Conservation (phyloP, 2,329 filamentous ascomycete genomes). For the Akanthomyces uredinophilus region DNA sequence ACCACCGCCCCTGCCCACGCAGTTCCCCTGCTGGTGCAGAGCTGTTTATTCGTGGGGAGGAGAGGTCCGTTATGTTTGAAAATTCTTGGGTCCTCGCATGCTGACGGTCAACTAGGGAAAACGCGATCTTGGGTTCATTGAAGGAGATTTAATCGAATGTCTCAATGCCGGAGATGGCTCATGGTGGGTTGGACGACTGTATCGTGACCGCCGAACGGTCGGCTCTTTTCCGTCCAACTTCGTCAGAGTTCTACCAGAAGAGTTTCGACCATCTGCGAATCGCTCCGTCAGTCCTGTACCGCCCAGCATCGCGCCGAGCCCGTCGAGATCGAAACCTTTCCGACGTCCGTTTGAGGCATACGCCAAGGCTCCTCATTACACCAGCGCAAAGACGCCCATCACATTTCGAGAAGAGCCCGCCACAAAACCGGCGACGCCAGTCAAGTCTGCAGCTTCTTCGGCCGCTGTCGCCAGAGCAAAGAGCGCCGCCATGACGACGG, state of each 20-base stretch:
- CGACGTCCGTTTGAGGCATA: conserved; percentile 65
- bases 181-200: conserved; percentile 95
- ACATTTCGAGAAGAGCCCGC: conserved; percentile 43
- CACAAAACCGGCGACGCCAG: neutral
- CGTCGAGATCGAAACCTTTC: conserved; percentile 58
- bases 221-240: conserved; percentile 97
- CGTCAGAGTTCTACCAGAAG: conserved; percentile 79
- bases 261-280: conserved; percentile 67
- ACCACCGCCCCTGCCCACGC: conserved; percentile 61
- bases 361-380: conserved; percentile 61
- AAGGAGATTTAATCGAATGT: conserved; percentile 96
- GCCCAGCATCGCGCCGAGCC: conserved; percentile 48
- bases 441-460: neutral
- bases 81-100: neutral
- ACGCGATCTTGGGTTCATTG: conserved; percentile 91
- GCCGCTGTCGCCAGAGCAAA: conserved; percentile 6
- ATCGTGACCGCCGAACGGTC: conserved; percentile 82
- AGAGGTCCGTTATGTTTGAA: conserved; percentile 48
- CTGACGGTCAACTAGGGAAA: conserved; percentile 57
- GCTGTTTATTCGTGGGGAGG: conserved; percentile 92
- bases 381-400: conserved; percentile 56
- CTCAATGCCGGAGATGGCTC: conserved; percentile 95
- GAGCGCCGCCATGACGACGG: neutral
- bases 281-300: conserved; percentile 58
- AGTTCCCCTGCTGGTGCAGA: conserved; percentile 87